phyloP scores from a whole-genome alignment of 352 stramenopile genomes.

The Phytophthora colocasiae region DNA sequence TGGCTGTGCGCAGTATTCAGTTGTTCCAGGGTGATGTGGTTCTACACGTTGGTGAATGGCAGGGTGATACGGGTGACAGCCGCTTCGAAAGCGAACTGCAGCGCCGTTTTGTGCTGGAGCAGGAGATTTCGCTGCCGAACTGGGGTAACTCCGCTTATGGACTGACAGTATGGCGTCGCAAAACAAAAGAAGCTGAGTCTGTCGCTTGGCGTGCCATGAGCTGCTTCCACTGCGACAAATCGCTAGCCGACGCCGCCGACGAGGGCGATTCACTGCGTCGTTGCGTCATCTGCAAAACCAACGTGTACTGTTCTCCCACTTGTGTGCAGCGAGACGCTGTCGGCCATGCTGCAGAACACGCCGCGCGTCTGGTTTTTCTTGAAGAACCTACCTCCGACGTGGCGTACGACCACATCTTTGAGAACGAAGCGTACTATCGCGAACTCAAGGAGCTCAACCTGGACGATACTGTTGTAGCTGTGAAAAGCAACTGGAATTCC shows the following conservation, averaged over 20 bases:
- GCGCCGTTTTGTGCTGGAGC: slow-evolving; percentile 55
- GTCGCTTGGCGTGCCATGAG: slow-evolving; percentile 41
- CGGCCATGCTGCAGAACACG: slow-evolving; percentile 70
- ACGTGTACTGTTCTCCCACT: slow-evolving; percentile 73
- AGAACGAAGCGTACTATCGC: slow-evolving; percentile 68
- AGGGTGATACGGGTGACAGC: slow-evolving; percentile 76
- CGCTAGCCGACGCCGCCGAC: slow-evolving; percentile 39
- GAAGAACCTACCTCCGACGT: slow-evolving; percentile 55
- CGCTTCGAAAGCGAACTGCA: slow-evolving; percentile 72
- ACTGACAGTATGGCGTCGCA: slow-evolving; percentile 76
- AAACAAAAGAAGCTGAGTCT: slow-evolving; percentile 23
- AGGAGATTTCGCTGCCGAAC: slow-evolving; percentile 72
- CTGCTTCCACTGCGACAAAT: slow-evolving; percentile 65
- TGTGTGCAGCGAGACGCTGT: slow-evolving; percentile 52
- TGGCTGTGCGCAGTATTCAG: slow-evolving; percentile 64
- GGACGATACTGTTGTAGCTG: slow-evolving; percentile 47
- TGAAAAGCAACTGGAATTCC: slow-evolving; percentile 55
- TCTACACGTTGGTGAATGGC: slow-evolving; percentile 81
- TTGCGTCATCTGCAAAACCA: slow-evolving; percentile 81
- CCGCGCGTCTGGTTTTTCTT: slow-evolving; percentile 72
- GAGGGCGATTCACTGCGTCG: slow-evolving; percentile 60
- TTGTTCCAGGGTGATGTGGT: slow-evolving; percentile 72
- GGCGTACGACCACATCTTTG: slow-evolving; percentile 48
- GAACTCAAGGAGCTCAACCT: slow-evolving; percentile 47
- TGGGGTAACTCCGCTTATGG: slow-evolving; percentile 84